Conservation (phyloP, 495 filamentous ascomycete genomes). For the Platismatia glauca region DNA sequence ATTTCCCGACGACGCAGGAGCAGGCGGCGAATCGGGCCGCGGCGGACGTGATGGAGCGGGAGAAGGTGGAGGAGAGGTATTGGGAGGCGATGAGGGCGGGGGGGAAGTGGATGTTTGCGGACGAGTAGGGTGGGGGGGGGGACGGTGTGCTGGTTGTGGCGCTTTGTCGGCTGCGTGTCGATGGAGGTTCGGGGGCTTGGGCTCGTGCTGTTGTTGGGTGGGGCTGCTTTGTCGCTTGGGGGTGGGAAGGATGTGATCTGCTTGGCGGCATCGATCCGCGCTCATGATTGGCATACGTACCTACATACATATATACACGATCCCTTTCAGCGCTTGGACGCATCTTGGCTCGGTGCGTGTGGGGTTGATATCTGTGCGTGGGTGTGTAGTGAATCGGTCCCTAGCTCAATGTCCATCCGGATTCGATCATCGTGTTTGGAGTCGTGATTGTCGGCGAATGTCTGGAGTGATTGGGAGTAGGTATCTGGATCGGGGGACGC, state of each 20-base stretch:
- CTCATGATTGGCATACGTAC: too few species aligned
- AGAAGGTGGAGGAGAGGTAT: constrained; percentile 63
- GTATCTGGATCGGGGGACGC: too few species aligned
- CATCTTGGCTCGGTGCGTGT: neutral
- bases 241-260: neutral
- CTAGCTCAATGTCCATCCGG: too few species aligned
- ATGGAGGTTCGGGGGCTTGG: neutral
- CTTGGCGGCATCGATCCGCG: neutral
- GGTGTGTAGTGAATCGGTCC: too few species aligned
- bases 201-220: neutral
- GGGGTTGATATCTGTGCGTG: neutral
- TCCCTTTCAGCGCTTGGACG: too few species aligned
- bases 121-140: constrained; percentile 51
- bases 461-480: too few species aligned
- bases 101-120: constrained; percentile 69
- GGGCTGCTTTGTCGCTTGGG: neutral
- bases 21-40: constrained; percentile 50
- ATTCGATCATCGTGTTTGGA: too few species aligned
- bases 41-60: constrained; percentile 47
- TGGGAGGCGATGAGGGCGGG: constrained; percentile 70
- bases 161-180: too few species aligned
- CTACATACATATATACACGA: too few species aligned
- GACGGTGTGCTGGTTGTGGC: neutral
- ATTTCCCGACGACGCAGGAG: constrained; percentile 83
- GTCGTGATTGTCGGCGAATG: too few species aligned